Evolutionary conservation across 257 asterid genomes (phyloP), one percentile per base, ranked within the genome.

Genomic region (Nyctanthes arbortristis): DNA sequence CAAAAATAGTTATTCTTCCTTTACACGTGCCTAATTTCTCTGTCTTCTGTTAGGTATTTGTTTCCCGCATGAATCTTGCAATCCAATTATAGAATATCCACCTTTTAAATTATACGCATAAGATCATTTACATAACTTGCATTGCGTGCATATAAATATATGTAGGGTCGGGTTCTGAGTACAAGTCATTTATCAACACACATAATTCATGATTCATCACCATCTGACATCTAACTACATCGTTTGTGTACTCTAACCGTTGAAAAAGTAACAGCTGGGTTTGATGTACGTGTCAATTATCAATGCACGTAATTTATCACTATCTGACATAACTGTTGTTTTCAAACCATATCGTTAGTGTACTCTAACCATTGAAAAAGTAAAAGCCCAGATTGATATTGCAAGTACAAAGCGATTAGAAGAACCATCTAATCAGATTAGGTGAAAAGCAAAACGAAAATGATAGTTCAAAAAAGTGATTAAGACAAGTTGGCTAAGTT

Each of bases 21-120:
- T 81, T 81, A 68, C 89, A 79, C 81, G 77, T 81, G 85, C 66
- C 87, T 18, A 27, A 63, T 67, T 68, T 27, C 62, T 75, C 34
- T 24, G 29, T 4, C 5, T 75, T 72, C 61, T 0, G 83, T 79
- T 84, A 14, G 87, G 83, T 69, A 79, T 79, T 78, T 81, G 86
- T 81, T 81, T 73, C 82, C 77, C 79, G 77, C 82, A 69, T 74
- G 70, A 72, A 55, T 73, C 27, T 32, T 28, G 18, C 37, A 8
- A 68, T 63, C 66, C 71, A 71, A 43, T 63, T 43, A 52, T 20
- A 11, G 27, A 14, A 63, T 63, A 13, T 40, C 68, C 29, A 65
- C 49, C 18, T 24, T 61, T 7, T 8, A 3, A 4, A 32, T 33
- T 30, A 36, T 4, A 39, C 47, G 25, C n/a, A 54, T 13, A 59